Percentiles rank a stretch among this genome's conserved stretches.
phyloP scores from a whole-genome alignment of 1,284 basidiomycete species.

The Neotropicomus parvogracilis region DNA sequence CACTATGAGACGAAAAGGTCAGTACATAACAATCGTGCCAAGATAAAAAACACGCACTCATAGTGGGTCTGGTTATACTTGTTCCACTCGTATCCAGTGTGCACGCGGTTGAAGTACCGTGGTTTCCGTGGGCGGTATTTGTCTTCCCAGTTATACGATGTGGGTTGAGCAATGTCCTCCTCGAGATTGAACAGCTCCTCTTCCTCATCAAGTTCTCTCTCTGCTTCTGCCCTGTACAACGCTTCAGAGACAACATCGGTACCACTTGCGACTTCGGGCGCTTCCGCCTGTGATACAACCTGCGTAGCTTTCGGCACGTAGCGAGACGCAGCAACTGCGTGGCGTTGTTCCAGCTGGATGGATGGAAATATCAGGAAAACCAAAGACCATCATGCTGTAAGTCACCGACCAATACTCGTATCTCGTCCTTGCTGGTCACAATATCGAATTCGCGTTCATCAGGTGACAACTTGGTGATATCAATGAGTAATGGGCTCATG shows the following conservation, averaged over 20 bases:
- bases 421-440: slow-evolving; percentile 65
- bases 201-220: slow-evolving; percentile 90
- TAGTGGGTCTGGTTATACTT: slow-evolving; percentile 99
- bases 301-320: slow-evolving; percentile 77
- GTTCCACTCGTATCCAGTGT: slow-evolving; percentile 99
- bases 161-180: slow-evolving; percentile 77
- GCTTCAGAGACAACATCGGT: slow-evolving; percentile 83
- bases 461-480: slow-evolving; percentile 63
- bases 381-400: slow-evolving; percentile 3
- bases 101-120: slow-evolving; percentile 97
- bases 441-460: slow-evolving; percentile 82
- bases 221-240: slow-evolving; percentile 82
- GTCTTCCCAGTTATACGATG: slow-evolving; percentile 96
- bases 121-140: slow-evolving; percentile 98
- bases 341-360: slow-evolving; percentile 70
- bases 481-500: slow-evolving; percentile 78
- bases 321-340: slow-evolving; percentile 72
- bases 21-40: slow-evolving; percentile 2
- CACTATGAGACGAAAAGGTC: slow-evolving; percentile 44
- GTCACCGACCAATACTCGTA: slow-evolving; percentile 59
- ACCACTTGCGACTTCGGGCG: slow-evolving; percentile 52
- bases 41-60: slow-evolving; percentile 63
- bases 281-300: slow-evolving; percentile 44
- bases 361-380: slow-evolving; percentile 7
- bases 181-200: slow-evolving; percentile 93